phyloP scores from a whole-genome alignment of 2,329 filamentous ascomycete genomes.

The Thelonectria blattea region DNA sequence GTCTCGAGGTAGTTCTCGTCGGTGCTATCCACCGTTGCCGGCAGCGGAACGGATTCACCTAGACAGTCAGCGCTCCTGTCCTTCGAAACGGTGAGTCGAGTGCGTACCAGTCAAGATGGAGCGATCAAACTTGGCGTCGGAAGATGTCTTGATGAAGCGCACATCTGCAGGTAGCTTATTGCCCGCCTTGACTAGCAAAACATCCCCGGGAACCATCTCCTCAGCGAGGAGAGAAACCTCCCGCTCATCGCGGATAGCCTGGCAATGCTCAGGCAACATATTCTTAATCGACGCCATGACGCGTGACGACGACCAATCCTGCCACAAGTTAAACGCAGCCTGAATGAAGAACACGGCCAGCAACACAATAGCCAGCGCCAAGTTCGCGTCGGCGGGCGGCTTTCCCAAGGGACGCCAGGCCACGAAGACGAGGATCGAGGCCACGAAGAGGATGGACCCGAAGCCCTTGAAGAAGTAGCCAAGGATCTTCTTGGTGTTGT shows the following conservation, averaged over 20 bases:
- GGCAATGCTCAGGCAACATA: slow-evolving; percentile 78
- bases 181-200: slow-evolving; percentile 71
- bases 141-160: slow-evolving; percentile 70
- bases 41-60: slow-evolving; percentile 70
- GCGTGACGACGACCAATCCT: slow-evolving; percentile 77
- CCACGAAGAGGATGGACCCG: slow-evolving; percentile 71
- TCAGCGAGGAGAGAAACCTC: slow-evolving; percentile 56
- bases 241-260: slow-evolving; percentile 65
- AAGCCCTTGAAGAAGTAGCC: slow-evolving; percentile 82
- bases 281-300: slow-evolving; percentile 82
- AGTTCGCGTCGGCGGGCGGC: slow-evolving; percentile 72
- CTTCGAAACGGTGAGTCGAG: no score
- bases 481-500: slow-evolving; percentile 52
- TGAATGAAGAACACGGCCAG: slow-evolving; percentile 72
- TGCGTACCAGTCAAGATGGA: slow-evolving; percentile 63
- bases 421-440: slow-evolving; percentile 74
- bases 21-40: slow-evolving; percentile 68
- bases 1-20: slow-evolving; percentile 80
- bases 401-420: slow-evolving; percentile 78
- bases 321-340: slow-evolving; percentile 72
- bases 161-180: slow-evolving; percentile 78
- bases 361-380: slow-evolving; percentile 76
- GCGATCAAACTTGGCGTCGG: slow-evolving; percentile 74
- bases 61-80: background rate
- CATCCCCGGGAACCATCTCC: slow-evolving; percentile 74